Evolutionary conservation across 2,329 filamentous ascomycete genomes (phyloP).

Genomic region (Calonectria naviculata): DNA sequence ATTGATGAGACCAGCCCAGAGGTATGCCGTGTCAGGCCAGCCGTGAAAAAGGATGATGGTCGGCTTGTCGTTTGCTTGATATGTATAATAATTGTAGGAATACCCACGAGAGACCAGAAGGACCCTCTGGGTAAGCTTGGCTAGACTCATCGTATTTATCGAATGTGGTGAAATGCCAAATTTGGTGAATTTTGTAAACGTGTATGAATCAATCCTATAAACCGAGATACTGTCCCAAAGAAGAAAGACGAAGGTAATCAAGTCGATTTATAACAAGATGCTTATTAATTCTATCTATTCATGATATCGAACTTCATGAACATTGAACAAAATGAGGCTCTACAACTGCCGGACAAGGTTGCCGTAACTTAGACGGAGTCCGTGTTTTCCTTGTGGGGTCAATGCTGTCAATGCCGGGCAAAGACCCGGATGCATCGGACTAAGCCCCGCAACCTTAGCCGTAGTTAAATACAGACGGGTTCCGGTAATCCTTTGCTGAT

Average conservation of each 20-base stretch:
- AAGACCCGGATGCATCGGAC: too few relatives aligned
- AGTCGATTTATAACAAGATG: too few relatives aligned
- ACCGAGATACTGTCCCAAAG: too few relatives aligned
- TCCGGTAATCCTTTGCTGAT: not conserved
- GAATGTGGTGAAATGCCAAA: not conserved
- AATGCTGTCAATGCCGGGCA: too few relatives aligned
- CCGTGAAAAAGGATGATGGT: not conserved
- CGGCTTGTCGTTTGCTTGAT: not conserved
- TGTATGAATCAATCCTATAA: too few relatives aligned
- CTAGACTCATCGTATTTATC: not conserved
- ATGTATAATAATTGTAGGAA: not conserved
- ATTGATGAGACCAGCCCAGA: not conserved
- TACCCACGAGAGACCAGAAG: not conserved
- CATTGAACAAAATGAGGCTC: too few relatives aligned
- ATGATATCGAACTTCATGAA: too few relatives aligned
- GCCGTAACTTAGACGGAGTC: too few relatives aligned
- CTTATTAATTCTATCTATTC: too few relatives aligned
- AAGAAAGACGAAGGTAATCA: too few relatives aligned
- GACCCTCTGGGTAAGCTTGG: not conserved
- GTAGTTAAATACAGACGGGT: not conserved
- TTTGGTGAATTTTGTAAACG: not conserved
- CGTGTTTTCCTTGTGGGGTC: too few relatives aligned
- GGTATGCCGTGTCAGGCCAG: not conserved
- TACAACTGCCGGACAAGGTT: too few relatives aligned
- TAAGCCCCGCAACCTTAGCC: not conserved